These are phyloP conservation scores for Mycena filopes DNA, from an alignment of 768 basidiomycete species.

Conservation along the genomic window DNA sequence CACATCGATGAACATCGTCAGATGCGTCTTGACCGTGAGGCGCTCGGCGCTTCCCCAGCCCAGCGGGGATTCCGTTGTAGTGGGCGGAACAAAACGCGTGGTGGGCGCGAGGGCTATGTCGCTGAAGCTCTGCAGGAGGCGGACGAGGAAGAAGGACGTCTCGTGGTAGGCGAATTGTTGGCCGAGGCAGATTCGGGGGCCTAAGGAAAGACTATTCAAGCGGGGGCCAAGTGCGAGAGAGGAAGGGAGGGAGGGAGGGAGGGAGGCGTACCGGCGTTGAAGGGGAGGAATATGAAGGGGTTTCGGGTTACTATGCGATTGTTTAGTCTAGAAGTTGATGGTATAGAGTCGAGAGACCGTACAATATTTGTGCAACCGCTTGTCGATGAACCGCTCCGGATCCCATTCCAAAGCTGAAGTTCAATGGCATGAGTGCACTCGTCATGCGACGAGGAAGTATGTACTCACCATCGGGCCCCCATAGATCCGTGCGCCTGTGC, in stretches of 20 bases:
- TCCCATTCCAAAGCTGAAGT: conserved; percentile 57
- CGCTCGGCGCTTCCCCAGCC: conserved; percentile 58
- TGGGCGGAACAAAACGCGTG: conserved; percentile 53
- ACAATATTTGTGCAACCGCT: conserved; percentile 64
- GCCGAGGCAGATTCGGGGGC: conserved; percentile 60
- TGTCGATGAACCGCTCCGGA: conserved; percentile 75
- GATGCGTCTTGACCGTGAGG: conserved; percentile 55
- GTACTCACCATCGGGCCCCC: conserved; percentile 69
- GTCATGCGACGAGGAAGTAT: too few relatives aligned
- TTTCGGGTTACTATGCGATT: conserved; percentile 20
- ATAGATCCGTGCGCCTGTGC: conserved; percentile 71
- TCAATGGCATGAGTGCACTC: not conserved
- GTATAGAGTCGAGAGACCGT: conserved; percentile 51
- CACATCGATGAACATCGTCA: conserved; percentile 65
- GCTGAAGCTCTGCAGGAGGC: conserved; percentile 65
- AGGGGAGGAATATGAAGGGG: conserved; percentile 58
- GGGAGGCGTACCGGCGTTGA: conserved; percentile 59
- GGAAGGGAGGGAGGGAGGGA: too few relatives aligned
- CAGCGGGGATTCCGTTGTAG: conserved; percentile 42
- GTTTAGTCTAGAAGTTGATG: too few relatives aligned
- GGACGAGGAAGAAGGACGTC: conserved; percentile 68
- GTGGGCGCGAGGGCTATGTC: conserved; percentile 55
- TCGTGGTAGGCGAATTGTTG: conserved; percentile 77
- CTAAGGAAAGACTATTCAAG: not conserved
- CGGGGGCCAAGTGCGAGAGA: too few relatives aligned